Conservation (phyloP, 176 grass and related monocot species). For the Carex scoparia region DNA sequence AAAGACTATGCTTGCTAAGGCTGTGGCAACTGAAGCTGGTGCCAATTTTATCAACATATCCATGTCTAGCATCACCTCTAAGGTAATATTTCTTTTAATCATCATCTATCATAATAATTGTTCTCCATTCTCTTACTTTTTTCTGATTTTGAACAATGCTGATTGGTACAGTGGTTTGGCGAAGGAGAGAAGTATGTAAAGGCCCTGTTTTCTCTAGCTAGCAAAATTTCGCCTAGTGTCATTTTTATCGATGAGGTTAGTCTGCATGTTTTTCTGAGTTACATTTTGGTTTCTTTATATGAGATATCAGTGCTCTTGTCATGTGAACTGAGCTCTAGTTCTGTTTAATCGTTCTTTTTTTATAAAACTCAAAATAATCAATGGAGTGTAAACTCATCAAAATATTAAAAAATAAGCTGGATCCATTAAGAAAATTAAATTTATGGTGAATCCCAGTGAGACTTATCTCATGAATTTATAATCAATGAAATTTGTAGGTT, state of each 20-base stretch:
- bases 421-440: neutral
- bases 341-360: neutral
- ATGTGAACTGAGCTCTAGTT: neutral
- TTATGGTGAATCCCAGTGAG: too few species aligned
- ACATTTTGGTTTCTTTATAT: neutral
- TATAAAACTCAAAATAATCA: neutral
- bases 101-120: conserved; percentile 14
- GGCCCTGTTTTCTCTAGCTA: conserved; percentile 91
- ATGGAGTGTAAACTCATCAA: neutral
- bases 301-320: neutral
- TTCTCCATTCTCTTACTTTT: conserved; percentile 25
- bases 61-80: conserved; percentile 97
- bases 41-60: conserved; percentile 99
- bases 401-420: neutral
- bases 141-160: conserved; percentile 33
- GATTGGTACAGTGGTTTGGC: conserved; percentile 87
- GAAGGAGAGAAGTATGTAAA: conserved; percentile 99
- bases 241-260: conserved; percentile 99
- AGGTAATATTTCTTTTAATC: conserved; percentile 39
- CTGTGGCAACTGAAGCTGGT: conserved; percentile 97
- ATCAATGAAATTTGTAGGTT: conserved; percentile 42
- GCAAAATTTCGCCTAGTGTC: conserved; percentile 97
- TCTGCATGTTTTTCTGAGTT: neutral
- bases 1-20: conserved; percentile 99
- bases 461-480: neutral